A percentile compares a stretch with the other conserved stretches of the same genome.
Conservation (phyloP, 306 rosid species). For the Leucaena leucocephala region DNA sequence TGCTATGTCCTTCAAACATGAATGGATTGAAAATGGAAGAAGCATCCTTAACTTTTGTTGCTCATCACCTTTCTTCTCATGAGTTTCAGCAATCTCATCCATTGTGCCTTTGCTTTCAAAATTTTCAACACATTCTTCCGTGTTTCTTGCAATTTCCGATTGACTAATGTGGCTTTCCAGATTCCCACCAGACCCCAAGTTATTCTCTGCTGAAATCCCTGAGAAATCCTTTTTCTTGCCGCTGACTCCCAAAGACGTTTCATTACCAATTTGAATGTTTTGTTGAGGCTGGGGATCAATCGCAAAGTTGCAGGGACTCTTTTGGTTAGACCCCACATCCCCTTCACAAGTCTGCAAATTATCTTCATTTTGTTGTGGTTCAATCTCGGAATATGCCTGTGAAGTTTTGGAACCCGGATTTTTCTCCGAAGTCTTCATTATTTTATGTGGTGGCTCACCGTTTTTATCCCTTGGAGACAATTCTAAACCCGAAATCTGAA, state of each 20-base stretch:
- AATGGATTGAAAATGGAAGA: slow-evolving; percentile 28
- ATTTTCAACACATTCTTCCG: not conserved
- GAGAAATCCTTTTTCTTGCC: not conserved
- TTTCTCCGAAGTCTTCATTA: slow-evolving; percentile 30
- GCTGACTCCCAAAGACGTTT: not conserved
- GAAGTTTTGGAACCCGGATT: slow-evolving; percentile 10
- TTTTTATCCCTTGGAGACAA: not conserved
- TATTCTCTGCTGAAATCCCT: not conserved
- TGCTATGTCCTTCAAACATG: not conserved
- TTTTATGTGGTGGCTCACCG: slow-evolving; percentile 35
- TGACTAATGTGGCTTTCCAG: not conserved
- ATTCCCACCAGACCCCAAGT: not conserved
- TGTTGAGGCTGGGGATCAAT: not conserved
- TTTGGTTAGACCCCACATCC: not conserved
- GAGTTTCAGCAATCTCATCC: slow-evolving; percentile 17
- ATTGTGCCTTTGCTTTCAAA: not conserved
- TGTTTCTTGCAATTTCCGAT: not conserved
- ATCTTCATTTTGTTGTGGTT: not conserved
- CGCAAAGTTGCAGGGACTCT: not conserved
- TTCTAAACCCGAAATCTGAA: slow-evolving; percentile 30
- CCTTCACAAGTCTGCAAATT: not conserved
- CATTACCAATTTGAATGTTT: slow-evolving; percentile 16
- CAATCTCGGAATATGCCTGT: not conserved
- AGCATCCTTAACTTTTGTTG: slow-evolving; percentile 5
- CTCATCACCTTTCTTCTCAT: not conserved